Evolutionary conservation across 2,329 filamentous ascomycete genomes (phyloP), one percentile per base, ranked within the genome.

Genomic region (Ophiostoma triangulosporum): DNA sequence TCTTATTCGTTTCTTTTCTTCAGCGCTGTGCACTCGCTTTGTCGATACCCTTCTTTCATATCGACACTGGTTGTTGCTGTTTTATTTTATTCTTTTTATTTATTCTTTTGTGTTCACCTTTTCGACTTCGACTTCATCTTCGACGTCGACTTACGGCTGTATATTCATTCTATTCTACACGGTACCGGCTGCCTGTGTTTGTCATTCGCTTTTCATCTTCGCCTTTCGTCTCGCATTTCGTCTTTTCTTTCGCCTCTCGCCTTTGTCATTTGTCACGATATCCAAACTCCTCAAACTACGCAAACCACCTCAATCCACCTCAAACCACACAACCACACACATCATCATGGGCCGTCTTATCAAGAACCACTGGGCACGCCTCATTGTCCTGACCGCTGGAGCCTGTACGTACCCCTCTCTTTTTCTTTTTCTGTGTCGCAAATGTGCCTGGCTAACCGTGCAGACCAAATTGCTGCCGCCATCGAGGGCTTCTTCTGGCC

Each of bases 331-430:
- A 26, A 26, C 17, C 46, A 26, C 48, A 33, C 45, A 35, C 50
- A 50, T 49, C 68, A 72, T 60, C 58, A 98, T 98, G 93, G 93
- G 93, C 69, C 93, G 85, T 71, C 83, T 98, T 66, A 97, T 98
- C 74, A 98, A 98, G 78, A 97, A 97, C 74, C 93, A 98, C 75
- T 95, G 88, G 88, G 93, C 89, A 62, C 85, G 93, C 57, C 83
- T 98, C 64, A 93, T 98, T 65, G 78, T 95, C 69, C 74, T 98
- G 66, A 88, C 87, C 27, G 88, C 93, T 35, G 84, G 88, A 60
- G 69, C 74, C 54, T 90, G 86, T 89, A 80, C 57, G 74, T 72
- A n/a, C n/a, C n/a, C n/a, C n/a, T 15, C 9, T 27, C 14, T 38
- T 32, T 2, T 24, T 27, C 11, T 22, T 24, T 31, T 24, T 38